These are phyloP conservation scores for Verticillium longisporum DNA, from an alignment of 2,329 filamentous ascomycete species.

Conservation along the genomic window DNA sequence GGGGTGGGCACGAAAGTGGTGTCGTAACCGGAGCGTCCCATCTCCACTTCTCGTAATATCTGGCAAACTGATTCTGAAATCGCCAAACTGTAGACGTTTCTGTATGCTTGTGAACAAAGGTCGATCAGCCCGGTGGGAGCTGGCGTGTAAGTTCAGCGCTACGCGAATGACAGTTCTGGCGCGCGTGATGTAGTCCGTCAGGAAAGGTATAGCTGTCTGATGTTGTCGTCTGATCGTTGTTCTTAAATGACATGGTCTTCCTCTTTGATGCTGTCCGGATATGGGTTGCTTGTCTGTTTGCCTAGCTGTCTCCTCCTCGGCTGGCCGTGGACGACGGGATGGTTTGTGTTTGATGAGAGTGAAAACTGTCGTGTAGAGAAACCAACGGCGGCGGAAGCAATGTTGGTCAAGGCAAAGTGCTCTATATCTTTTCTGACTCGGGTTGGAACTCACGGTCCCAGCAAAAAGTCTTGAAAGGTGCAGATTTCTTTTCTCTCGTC, in stretches of 20 bases:
- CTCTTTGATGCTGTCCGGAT: neutral
- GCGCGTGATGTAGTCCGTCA: neutral
- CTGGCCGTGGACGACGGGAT: neutral
- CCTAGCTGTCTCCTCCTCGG: neutral
- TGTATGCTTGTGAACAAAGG: neutral
- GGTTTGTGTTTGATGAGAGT: neutral
- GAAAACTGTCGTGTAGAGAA: neutral
- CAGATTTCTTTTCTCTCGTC: neutral
- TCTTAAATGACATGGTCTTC: neutral
- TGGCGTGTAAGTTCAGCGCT: neutral
- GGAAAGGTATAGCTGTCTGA: neutral
- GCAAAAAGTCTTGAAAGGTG: neutral
- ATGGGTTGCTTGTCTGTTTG: neutral
- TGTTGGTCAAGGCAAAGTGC: neutral
- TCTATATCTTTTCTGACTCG: neutral
- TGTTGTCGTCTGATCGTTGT: neutral
- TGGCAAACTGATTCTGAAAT: neutral
- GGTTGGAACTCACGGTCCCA: neutral
- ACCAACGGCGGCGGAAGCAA: neutral
- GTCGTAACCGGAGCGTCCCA: slow-evolving; percentile 11
- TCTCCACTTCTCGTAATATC: neutral
- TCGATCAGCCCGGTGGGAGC: neutral
- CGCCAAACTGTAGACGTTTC: neutral
- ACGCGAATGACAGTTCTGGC: neutral
- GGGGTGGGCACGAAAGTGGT: slow-evolving; percentile 1